These are phyloP conservation scores for Plasmodium billcollinsi DNA, from an alignment of 169 alveolate species.

Conservation along the genomic window DNA sequence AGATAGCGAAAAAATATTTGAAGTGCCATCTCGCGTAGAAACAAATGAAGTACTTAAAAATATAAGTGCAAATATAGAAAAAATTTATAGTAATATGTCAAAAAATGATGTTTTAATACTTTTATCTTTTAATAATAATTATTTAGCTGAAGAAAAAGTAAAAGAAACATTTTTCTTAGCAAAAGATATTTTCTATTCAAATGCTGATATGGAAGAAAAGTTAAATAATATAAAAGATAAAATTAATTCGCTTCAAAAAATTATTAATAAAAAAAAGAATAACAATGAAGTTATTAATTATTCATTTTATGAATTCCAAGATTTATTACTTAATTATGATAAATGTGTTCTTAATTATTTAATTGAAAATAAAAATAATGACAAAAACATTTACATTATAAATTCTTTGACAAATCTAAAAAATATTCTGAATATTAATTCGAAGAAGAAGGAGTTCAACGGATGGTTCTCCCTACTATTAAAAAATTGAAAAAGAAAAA, in stretches of 20 bases:
- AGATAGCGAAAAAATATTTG: conserved; percentile 30
- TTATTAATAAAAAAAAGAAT: conserved; percentile 20
- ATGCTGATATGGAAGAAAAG: conserved; percentile 31
- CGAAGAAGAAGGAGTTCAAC: conserved; percentile 17
- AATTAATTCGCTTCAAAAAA: conserved; percentile 26
- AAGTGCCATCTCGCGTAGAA: conserved; percentile 65
- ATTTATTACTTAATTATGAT: conserved; percentile 32
- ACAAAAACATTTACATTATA: conserved; percentile 31
- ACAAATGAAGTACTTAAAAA: conserved; percentile 37
- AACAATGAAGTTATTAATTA: background rate
- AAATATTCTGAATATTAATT: conserved; percentile 12
- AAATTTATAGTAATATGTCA: conserved; percentile 24
- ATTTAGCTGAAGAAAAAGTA: conserved; percentile 68
- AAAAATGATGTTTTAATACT: conserved; percentile 45
- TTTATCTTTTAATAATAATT: conserved; percentile 47
- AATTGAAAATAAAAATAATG: conserved; percentile 35
- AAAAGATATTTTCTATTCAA: conserved; percentile 47
- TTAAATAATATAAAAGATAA: conserved; percentile 14
- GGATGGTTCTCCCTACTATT: conserved; percentile 73
- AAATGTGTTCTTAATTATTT: conserved; percentile 27
- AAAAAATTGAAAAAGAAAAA: background rate
- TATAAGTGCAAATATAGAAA: conserved; percentile 57
- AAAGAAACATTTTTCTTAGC: conserved; percentile 55
- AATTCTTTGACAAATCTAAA: conserved; percentile 40
- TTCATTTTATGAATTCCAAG: conserved; percentile 15